Evolutionary conservation across 1,139 yeast genomes (phyloP).

Genomic region (Zhuliangozyma parablackwelliae): DNA sequence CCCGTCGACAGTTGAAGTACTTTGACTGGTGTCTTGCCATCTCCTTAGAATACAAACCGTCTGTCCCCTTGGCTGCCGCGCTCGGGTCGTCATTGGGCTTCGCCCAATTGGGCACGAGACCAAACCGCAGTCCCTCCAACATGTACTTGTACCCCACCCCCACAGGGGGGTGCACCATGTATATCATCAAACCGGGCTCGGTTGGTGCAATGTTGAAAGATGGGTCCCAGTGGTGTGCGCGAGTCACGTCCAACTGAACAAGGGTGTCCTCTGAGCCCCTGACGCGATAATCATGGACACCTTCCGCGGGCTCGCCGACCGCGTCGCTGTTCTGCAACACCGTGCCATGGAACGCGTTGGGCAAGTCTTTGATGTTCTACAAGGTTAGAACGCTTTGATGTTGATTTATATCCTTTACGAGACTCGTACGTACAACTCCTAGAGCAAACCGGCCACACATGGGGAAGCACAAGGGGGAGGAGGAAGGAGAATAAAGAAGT

Average conservation of each 20-base stretch:
- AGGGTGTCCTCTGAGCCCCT: constrained; percentile 5
- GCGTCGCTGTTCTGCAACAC: constrained; percentile 4
- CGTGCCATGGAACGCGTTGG: constrained; percentile 20
- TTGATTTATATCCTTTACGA: not conserved
- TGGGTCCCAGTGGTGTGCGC: constrained; percentile 14
- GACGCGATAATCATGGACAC: constrained; percentile 2
- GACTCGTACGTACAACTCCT: constrained; percentile 32
- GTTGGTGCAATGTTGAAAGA: constrained; percentile 44
- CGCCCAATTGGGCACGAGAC: constrained; percentile 41
- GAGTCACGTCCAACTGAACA: constrained; percentile 8
- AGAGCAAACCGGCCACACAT: constrained; percentile 48
- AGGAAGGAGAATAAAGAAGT: not conserved
- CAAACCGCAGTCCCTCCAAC: constrained; percentile 40
- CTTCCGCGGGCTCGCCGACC: not conserved
- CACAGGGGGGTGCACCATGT: constrained; percentile 9
- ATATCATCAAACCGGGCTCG: constrained; percentile 30
- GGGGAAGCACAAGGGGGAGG: not conserved
- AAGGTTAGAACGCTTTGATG: constrained; percentile 6
- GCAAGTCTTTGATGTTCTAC: constrained; percentile 27
- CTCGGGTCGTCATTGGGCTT: constrained; percentile 28
- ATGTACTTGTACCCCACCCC: constrained; percentile 15
- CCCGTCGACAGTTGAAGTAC: constrained; percentile 62
- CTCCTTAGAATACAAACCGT: constrained; percentile 22
- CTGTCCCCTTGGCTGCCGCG: constrained; percentile 17
- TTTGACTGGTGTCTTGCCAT: constrained; percentile 27